Evolutionary conservation across 345 rosid species (phyloP), one percentile per base, ranked within the genome.

Genomic region (Microthlaspi erraticum): DNA sequence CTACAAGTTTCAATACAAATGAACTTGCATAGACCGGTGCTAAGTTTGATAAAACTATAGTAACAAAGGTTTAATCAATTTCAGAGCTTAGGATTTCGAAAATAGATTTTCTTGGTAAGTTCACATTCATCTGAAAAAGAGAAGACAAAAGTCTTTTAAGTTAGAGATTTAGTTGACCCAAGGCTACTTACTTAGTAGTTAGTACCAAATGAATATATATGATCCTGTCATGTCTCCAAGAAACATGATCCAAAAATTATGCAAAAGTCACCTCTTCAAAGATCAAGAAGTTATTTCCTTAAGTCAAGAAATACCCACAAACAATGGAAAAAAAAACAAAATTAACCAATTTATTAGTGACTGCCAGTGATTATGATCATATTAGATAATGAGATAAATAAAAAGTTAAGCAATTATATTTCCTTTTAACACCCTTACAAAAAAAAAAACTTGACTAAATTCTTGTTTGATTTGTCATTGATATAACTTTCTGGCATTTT

Each of bases 231-330:
- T 46, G 71, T 46, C 58, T 55, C 71, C 44, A 73, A 73, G 71
- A 64, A 64, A 73, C 71, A 73, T 13, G 71, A 73, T 73, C 77
- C 77, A 73, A 73, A 64, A 63, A 12, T 64, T 17, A 38, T 73
- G 77, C 71, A 31, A 36, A 37, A 8, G 63, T 34, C 56, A 62
- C 58, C 52, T 55, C 51, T 64, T 64, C 20, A 8, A 16, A 63
- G 7, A 42, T 37, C 29, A 26, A 26, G 29, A 26, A 10, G 14
- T 9, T n/a, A 9, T 10, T 41, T 10, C 10, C n/a, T 10, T n/a
- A 37, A 32, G 14, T 44, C 72, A 57, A 57, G 16, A 56, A 56
- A 34, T 42, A 42, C 17, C 9, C 19, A 31, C 42, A 31, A 53
- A 68, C 37, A 34, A 34, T 55, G 46, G 34, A 16, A 37, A 33